Evolutionary conservation across 2,329 filamentous ascomycete species (phyloP).

Genomic region (Diaporthe humulicola): DNA sequence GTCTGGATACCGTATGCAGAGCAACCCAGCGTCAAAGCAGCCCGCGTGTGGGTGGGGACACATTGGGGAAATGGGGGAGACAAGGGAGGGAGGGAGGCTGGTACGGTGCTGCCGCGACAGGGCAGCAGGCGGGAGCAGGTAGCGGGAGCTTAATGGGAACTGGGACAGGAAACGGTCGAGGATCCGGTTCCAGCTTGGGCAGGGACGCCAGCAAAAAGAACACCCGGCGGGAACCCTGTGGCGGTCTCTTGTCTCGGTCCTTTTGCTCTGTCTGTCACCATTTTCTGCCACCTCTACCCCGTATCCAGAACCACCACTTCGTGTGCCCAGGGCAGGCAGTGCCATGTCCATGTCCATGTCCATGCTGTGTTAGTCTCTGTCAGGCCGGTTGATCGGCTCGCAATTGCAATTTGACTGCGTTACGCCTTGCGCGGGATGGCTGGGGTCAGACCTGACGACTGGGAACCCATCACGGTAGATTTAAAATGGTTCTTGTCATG

Average conservation of each 20-base stretch:
- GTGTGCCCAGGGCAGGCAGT: neutral
- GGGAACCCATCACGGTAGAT: neutral
- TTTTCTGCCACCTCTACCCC: no score
- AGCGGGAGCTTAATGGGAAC: conserved; percentile 7
- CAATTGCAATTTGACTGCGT: conserved; percentile 1
- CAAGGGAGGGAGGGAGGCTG: neutral
- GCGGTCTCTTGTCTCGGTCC: neutral
- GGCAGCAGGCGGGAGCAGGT: neutral
- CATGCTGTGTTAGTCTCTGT: neutral
- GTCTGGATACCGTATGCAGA: neutral
- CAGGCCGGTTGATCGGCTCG: neutral
- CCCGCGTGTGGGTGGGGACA: neutral
- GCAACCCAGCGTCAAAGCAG: neutral
- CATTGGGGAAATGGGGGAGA: neutral
- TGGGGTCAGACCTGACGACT: neutral
- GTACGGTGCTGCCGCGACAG: neutral
- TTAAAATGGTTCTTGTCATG: neutral
- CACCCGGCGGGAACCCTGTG: neutral
- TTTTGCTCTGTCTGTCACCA: neutral
- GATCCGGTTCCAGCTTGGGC: conserved; percentile 16
- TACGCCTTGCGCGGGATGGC: neutral
- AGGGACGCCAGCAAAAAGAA: neutral
- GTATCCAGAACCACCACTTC: neutral
- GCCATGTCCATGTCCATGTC: no score
- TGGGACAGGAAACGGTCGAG: conserved; percentile 14